Base-by-base conservation (phyloP, 176 grass and related monocot genomes). In the Phyllostachys edulis region DNA sequence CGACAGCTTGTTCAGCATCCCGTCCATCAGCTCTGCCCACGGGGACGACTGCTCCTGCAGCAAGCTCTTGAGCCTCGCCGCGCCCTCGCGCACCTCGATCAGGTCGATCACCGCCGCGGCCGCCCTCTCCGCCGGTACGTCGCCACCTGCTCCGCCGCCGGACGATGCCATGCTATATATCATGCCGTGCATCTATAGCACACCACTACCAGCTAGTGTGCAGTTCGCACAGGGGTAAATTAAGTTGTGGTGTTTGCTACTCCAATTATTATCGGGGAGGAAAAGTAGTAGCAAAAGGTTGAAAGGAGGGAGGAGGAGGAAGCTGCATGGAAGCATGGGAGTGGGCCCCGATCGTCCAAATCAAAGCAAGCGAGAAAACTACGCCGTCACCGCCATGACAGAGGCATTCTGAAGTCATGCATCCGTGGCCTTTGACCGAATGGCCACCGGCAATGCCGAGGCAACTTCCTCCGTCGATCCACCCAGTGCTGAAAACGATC, bases 331-430 rank as follows among this genome's bases (percentile, higher is more conserved):
- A 84, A 75, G 70, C 27, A 60, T 34, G 63, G 63, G 62, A 14
- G 45, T 21, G 18, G 34, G 63, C 13, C 65, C 77, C 64, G 13
- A 80, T 64, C 34, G 1, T 41, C 80, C 61, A 40, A 27, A 47
- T 67, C 20, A 52, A 12, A 16, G 20, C 12, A 59, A 60, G 57
- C 23, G 37, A 69, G 66, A 49, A 27, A 74, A 72, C 42, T 45
- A 78, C 21, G 27, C 71, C 87, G 82, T 89, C 82, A 85, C 80
- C 50, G 61, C 42, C 77, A 54, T 89, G 82, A 89, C 82, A 89
- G 44, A 64, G 63, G 36, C 10, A 7, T 6, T 8, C 15, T 71
- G 82, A 85, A 54, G 55, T 85, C 77, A 89, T 13, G 41, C 52
- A 9, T 9, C 63, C 77, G 6, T 56, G 57, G 24, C 49, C 47